Evolutionary conservation across 306 rosid genomes (phyloP), one percentile per base, ranked within the genome.

Genomic region (Quercus cerris): DNA sequence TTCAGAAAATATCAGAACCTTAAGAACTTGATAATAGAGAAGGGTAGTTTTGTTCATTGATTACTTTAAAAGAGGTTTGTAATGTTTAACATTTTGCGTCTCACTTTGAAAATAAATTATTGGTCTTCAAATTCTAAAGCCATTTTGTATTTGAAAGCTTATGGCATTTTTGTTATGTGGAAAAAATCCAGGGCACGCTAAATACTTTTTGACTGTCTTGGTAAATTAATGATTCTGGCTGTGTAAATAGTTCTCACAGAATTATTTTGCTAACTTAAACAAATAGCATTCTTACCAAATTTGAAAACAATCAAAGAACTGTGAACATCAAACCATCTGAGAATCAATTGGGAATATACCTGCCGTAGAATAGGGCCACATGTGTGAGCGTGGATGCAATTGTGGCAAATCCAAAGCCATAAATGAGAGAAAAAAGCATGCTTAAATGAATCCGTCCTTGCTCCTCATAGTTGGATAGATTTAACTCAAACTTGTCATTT

Each of bases 321-420:
- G 66, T 2, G 71, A 3, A 77, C 51, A 14, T 49, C 67, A 22
- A 23, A 61, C 33, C 33, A 61, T 49, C 33, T 63, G 44, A 28
- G 70, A 63, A 63, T 64, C 13, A 25, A 64, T 64, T 30, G 20
- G 20, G 4, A 63, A 33, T 67, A 66, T 71, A 93, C 98, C 97
- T 90, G 89, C 94, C 98, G 71, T 91, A 83, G 85, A 93, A 93
- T 77, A 92, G 77, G 13, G 77, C 82, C 74, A 93, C 97, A 73
- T 91, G 98, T 0, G 94, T 83, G 17, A 91, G 87, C 57, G 98
- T 93, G 77, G 98, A 54, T 14, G 97, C 91, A 25, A 93, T 81
- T 79, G 94, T 82, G 80, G 93, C 97, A 70, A 93, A 93, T 64
- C 97, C 97, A 74, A 91, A 91, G 20, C 93, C 97, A 46, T 88